Percentiles rank a stretch among this genome's conserved stretches.
Conservation (phyloP, 345 rosid species). For the Eucalyptus leucophloia region DNA sequence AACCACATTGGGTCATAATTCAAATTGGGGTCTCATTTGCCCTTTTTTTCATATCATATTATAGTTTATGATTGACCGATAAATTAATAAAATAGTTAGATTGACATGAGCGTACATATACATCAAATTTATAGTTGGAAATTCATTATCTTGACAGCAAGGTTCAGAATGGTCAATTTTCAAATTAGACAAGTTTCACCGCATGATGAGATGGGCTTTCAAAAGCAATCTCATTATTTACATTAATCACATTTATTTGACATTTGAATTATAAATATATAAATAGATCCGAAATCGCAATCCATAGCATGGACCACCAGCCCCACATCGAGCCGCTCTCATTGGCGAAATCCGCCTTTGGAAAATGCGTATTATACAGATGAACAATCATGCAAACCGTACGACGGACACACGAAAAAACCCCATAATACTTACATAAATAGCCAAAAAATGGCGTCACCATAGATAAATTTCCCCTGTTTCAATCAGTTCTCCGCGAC, state of each 20-base stretch:
- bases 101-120: neutral
- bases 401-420: neutral
- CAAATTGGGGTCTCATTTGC: neutral
- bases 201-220: neutral
- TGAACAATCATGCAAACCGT: neutral
- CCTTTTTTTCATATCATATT: neutral
- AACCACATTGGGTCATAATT: neutral
- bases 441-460: neutral
- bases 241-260: neutral
- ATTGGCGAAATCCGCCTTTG: neutral
- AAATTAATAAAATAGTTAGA: neutral
- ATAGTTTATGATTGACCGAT: neutral
- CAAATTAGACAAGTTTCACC: neutral
- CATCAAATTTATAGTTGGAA: neutral
- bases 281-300: neutral
- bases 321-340: neutral
- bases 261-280: neutral
- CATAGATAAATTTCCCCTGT: neutral
- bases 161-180: neutral
- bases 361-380: neutral
- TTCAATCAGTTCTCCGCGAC: slow-evolving; percentile 12
- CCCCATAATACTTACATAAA: neutral
- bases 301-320: neutral
- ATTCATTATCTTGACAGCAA: neutral
- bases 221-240: neutral